Evolutionary conservation across 2,329 filamentous ascomycete genomes (phyloP).

Genomic region (Sclerotinia glacialis): DNA sequence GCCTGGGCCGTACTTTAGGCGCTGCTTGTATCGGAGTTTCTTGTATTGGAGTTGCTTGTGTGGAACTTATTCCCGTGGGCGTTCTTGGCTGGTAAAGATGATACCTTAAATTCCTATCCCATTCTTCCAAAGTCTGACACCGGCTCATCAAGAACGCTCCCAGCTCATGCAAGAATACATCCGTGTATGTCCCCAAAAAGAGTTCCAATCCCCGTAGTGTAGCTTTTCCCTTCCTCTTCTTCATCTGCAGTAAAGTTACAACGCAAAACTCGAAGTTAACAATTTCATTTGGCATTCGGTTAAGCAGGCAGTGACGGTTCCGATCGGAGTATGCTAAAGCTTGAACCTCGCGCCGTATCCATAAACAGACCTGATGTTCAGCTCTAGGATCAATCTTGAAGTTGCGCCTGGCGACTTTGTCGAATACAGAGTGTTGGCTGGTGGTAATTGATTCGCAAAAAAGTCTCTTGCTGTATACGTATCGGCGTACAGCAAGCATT

Average conservation of each 20-base stretch:
- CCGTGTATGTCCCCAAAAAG: not conserved
- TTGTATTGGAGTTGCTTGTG: too few species aligned
- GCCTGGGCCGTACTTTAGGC: not conserved
- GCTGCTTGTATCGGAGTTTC: not conserved
- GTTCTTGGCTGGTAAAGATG: rapidly evolving
- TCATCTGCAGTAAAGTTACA: not conserved
- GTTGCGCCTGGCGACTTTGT: not conserved
- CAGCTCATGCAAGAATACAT: not conserved
- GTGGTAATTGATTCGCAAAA: not conserved
- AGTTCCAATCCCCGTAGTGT: not conserved
- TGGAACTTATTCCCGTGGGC: too few species aligned
- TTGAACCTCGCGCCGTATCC: not conserved
- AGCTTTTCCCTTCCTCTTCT: not conserved
- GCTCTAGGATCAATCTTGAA: not conserved
- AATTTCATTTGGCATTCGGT: too few species aligned
- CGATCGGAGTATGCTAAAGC: not conserved
- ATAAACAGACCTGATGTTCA: not conserved
- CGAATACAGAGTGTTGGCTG: not conserved
- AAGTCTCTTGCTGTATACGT: not conserved
- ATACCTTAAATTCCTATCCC: not conserved
- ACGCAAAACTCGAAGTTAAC: not conserved
- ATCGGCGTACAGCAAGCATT: not conserved
- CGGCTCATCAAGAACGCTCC: not conserved
- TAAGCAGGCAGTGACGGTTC: not conserved
- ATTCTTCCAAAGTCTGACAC: not conserved